phyloP scores from a whole-genome alignment of 2,329 filamentous ascomycete species.

The Pyricularia sp. region DNA sequence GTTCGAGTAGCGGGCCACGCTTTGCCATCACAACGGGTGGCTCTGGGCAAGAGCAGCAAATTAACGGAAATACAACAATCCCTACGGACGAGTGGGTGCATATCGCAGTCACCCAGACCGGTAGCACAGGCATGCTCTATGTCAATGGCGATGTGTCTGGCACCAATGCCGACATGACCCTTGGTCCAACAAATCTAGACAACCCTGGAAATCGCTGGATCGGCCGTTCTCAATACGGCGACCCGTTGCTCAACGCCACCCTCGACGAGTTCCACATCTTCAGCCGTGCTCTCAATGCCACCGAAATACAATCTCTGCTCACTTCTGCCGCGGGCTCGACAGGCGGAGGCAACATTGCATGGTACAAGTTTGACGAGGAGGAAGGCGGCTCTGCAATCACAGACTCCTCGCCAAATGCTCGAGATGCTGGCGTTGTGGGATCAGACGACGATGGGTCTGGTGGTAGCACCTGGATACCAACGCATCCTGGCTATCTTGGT shows the following conservation, averaged over 20 bases:
- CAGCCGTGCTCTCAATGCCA: conserved; percentile 11
- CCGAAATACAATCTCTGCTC: conserved; percentile 11
- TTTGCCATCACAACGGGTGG: conserved; percentile 14
- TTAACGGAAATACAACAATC: conserved; percentile 10
- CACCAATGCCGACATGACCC: conserved; percentile 10
- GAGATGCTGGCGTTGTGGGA: conserved; percentile 3
- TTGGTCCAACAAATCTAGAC: conserved; percentile 10
- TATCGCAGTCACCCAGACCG: conserved; percentile 11
- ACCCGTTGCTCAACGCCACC: conserved; percentile 10
- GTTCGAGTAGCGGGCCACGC: conserved; percentile 7
- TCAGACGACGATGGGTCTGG: conserved; percentile 10
- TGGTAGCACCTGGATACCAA: conserved; percentile 17
- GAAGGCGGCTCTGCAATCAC: conserved; percentile 8
- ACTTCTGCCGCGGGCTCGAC: conserved; percentile 11
- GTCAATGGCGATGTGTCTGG: conserved; percentile 11
- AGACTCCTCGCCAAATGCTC: conserved; percentile 12
- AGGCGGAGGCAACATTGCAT: conserved; percentile 13
- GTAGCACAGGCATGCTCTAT: conserved; percentile 10
- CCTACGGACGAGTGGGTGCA: conserved; percentile 12
- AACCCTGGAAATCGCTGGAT: conserved; percentile 15
- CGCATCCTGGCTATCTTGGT: conserved; percentile 20
- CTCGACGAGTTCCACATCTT: conserved; percentile 15
- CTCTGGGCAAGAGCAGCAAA: conserved; percentile 9
- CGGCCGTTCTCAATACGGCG: conserved; percentile 12
- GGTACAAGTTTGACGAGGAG: conserved; percentile 14